Base-by-base conservation (phyloP, 75 land plant genomes). In the Cupressus sempervirens region DNA sequence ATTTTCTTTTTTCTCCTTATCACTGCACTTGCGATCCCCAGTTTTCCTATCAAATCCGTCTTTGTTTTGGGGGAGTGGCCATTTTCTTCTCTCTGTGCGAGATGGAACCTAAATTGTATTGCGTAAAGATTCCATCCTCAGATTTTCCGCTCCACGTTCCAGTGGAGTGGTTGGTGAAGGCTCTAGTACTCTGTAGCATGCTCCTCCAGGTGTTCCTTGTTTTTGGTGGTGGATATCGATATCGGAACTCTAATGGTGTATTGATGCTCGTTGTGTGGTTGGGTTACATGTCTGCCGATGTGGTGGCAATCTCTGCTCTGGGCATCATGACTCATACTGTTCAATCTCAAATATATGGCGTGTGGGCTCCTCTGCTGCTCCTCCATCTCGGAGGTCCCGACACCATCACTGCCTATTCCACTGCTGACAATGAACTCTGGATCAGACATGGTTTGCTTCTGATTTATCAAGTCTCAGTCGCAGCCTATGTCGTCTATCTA, bases 391-490 rank as follows among this genome's bases (percentile, higher is more conserved):
- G 89, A 10, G 89, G 86, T 6, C 89, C 89, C 4, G 89, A 88
- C 32, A 88, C 84, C 84, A 88, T 88, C 52, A 84, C 84, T 9
- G 89, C 89, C 1, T 88, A 82, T 80, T 41, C 89, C 1, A 30
- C 76, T 34, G 84, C 82, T 34, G 89, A 88, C 36, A 85, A 85
- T 35, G 90, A 76, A 36, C 90, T 89, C 8, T 89, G 90, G 90
- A 23, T 67, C 3, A 50, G 90, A 20, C 87, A 86, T 35, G 74
- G 81, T 45, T 35, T 89, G 0, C 46, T 29, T 40, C 36, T 90
- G 32, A 14, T 85, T 2, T 20, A 54, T 34, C 91, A 90, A 35
- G 52, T 87, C 4, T 16, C 56, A 1, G 82, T 80, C 1, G 84
- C 84, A 5, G 75, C 41, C 38, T 86, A 83, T 48, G 87, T 85